These are phyloP conservation scores for Xerocomus potaroensis DNA, from an alignment of 768 basidiomycete species.

Conservation along the genomic window DNA sequence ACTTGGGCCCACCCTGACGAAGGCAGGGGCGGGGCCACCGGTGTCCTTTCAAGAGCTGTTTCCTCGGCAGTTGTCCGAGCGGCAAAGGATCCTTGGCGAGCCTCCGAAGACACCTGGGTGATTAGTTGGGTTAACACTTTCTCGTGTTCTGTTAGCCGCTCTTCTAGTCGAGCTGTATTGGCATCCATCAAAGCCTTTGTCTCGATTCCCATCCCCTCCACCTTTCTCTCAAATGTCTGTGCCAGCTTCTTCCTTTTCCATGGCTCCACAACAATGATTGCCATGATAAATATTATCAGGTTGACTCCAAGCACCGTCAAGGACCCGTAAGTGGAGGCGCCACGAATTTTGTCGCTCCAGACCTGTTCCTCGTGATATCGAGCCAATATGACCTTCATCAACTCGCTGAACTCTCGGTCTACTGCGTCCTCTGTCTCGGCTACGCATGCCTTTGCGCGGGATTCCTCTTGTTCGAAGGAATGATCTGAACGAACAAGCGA, in stretches of 20 bases:
- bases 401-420: conserved; percentile 80
- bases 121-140: conserved; percentile 29
- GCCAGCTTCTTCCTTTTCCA: conserved; percentile 90
- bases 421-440: conserved; percentile 71
- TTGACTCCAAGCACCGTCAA: conserved; percentile 84
- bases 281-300: conserved; percentile 83
- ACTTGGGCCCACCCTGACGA: conserved; percentile 9
- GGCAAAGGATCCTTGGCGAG: conserved; percentile 7
- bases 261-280: conserved; percentile 90
- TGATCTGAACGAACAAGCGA: conserved; percentile 89
- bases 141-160: conserved; percentile 48
- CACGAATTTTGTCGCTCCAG: conserved; percentile 98
- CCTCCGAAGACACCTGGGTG: conserved; percentile 11
- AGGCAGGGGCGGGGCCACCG: not conserved
- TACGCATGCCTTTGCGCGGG: conserved; percentile 61
- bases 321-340: conserved; percentile 90
- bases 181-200: conserved; percentile 42
- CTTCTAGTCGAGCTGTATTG: conserved; percentile 45
- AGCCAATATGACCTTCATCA: conserved; percentile 84
- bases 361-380: conserved; percentile 98
- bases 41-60: not conserved
- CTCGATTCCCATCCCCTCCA: conserved; percentile 49
- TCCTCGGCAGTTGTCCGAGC: conserved; percentile 5
- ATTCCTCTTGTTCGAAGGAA: conserved; percentile 75
- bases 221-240: conserved; percentile 84